Percentiles rank a stretch among this genome's conserved stretches.
Evolutionary conservation across 371 early-diverging fungal species (phyloP).

Genomic region (Blakeslea trispora): DNA sequence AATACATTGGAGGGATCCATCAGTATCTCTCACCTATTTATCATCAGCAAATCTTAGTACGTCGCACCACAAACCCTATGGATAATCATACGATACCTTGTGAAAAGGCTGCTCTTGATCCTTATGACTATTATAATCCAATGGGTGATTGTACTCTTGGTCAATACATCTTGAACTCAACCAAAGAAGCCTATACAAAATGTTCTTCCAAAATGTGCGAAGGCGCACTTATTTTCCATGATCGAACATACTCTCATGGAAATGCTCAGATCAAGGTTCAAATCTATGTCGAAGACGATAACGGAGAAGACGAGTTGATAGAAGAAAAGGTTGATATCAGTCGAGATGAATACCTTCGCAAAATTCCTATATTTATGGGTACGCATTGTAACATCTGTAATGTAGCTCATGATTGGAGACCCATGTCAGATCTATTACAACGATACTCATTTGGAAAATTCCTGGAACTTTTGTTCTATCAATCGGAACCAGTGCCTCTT

Average conservation of each 20-base stretch:
- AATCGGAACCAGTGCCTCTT: conserved; percentile 42
- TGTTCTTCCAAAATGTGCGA: conserved; percentile 78
- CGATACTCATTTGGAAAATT: conserved; percentile 95
- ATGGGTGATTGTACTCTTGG: conserved; percentile 84
- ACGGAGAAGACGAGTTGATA: conserved; percentile 17
- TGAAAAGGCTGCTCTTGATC: conserved; percentile 68
- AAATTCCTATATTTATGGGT: conserved; percentile 75
- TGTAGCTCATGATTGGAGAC: conserved; percentile 24
- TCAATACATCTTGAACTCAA: conserved; percentile 84
- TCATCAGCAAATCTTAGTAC: conserved; percentile 70
- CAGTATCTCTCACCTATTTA: conserved; percentile 63
- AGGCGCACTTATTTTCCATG: conserved; percentile 73
- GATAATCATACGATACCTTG: conserved; percentile 64
- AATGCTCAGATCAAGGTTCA: conserved; percentile 75
- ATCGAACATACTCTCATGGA: conserved; percentile 83
- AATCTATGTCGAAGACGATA: conserved; percentile 18
- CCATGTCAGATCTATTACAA: conserved; percentile 87
- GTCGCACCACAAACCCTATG: conserved; percentile 27
- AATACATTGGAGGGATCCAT: conserved; percentile 51
- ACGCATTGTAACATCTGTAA: conserved; percentile 77
- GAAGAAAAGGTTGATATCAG: conserved; percentile 27
- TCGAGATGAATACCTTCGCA: conserved; percentile 24
- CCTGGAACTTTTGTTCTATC: conserved; percentile 87
- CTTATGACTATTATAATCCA: conserved; percentile 79
- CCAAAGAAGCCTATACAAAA: conserved; percentile 59